phyloP scores from a whole-genome alignment of 2,329 filamentous ascomycete species.

The Cladorrhinum sp. region DNA sequence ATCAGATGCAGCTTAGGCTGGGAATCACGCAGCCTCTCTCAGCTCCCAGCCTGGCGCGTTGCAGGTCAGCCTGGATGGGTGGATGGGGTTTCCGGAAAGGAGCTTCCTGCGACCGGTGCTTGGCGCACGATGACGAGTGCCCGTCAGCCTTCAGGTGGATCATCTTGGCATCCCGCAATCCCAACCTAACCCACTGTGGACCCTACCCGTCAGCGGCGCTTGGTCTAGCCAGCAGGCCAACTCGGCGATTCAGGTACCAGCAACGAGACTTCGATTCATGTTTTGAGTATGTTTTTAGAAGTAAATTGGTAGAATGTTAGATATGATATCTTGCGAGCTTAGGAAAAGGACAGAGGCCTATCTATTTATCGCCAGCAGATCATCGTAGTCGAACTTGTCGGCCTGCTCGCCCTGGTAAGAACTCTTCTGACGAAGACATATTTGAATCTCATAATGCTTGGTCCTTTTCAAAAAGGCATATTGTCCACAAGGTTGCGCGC shows the following conservation, averaged over 20 bases:
- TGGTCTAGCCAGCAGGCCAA: not conserved
- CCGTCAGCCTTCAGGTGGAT: not conserved
- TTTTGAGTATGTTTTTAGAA: not conserved
- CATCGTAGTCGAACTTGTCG: no score
- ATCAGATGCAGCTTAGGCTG: not conserved
- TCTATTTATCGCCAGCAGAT: no score
- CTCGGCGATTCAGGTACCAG: not conserved
- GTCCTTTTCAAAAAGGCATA: no score
- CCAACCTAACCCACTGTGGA: conserved; percentile 5
- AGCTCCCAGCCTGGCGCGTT: not conserved
- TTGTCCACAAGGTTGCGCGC: no score
- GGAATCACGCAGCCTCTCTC: not conserved
- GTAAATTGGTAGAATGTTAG: no score
- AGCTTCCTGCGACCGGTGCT: not conserved
- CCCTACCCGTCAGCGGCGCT: conserved; percentile 4
- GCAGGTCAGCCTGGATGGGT: not conserved
- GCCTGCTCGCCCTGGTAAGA: no score
- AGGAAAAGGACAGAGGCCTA: no score
- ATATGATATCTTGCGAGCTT: no score
- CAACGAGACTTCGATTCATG: not conserved
- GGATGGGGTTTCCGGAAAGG: not conserved
- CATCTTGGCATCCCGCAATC: not conserved
- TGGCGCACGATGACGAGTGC: not conserved
- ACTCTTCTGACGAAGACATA: no score
- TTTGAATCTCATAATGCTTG: no score